A percentile compares a stretch with the other conserved stretches of the same genome.
Conservation (phyloP, 176 grass and related monocot genomes). For the Bromus sterilis region DNA sequence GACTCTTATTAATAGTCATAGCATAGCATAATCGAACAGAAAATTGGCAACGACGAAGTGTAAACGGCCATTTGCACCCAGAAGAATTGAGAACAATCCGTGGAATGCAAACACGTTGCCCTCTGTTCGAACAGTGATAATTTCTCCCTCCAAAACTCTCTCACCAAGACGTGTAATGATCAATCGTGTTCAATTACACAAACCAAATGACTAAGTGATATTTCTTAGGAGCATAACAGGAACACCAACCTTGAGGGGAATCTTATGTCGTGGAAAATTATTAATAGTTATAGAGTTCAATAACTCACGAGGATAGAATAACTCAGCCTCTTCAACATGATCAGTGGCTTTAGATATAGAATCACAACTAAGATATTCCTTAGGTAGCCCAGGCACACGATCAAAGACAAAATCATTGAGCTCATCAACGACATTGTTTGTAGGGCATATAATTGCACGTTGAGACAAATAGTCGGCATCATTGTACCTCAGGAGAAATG, state of each 20-base stretch:
- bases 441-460: background rate
- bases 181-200: background rate
- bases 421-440: background rate
- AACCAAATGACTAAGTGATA: background rate
- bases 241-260: too few species aligned
- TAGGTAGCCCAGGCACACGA: background rate
- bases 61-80: background rate
- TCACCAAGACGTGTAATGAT: background rate
- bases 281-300: background rate
- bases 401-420: background rate
- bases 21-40: background rate
- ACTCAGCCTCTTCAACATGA: too few species aligned
- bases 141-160: background rate
- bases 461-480: background rate
- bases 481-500: background rate
- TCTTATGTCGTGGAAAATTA: background rate
- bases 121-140: background rate
- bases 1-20: background rate
- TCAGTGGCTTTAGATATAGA: too few species aligned
- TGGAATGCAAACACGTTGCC: background rate
- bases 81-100: background rate
- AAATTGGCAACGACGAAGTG: background rate
- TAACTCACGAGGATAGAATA: background rate
- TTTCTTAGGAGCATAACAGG: background rate
- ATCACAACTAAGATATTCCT: background rate